phyloP scores from a whole-genome alignment of 2,329 filamentous ascomycete genomes.

The Monilinia polystroma region DNA sequence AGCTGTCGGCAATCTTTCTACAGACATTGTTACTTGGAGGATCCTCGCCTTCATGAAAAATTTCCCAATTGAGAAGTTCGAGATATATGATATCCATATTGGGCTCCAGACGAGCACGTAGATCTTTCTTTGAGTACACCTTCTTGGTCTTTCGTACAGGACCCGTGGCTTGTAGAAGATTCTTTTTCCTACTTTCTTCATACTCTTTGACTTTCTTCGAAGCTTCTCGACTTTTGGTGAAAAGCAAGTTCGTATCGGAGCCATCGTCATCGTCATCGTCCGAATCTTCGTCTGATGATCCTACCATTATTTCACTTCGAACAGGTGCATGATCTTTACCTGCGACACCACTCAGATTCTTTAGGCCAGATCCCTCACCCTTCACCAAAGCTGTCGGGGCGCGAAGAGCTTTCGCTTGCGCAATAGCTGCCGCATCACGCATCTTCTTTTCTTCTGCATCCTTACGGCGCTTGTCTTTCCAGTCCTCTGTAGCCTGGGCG shows the following conservation, averaged over 20 bases:
- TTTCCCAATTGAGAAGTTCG: slow-evolving; percentile 89
- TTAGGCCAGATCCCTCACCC: slow-evolving; percentile 76
- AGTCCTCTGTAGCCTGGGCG: slow-evolving; percentile 46
- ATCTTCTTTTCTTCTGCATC: slow-evolving; percentile 74
- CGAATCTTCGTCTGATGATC: slow-evolving; percentile 69
- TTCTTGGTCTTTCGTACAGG: slow-evolving; percentile 84
- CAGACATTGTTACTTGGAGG: slow-evolving; percentile 77
- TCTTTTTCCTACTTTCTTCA: slow-evolving; percentile 47
- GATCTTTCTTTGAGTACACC: slow-evolving; percentile 82
- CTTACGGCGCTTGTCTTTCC: slow-evolving; percentile 71
- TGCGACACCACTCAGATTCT: slow-evolving; percentile 66
- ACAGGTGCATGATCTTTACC: slow-evolving; percentile 76
- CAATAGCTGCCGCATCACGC: slow-evolving; percentile 69
- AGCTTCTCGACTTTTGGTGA: slow-evolving; percentile 47
- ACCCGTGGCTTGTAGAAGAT: slow-evolving; percentile 56
- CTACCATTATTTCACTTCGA: slow-evolving; percentile 88
- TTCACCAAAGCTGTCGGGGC: slow-evolving; percentile 55
- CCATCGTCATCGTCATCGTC: slow-evolving; percentile 61
- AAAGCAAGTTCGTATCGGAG: slow-evolving; percentile 43
- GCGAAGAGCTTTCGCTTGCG: slow-evolving; percentile 62
- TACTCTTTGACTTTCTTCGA: slow-evolving; percentile 44
- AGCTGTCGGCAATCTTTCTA: slow-evolving; percentile 73
- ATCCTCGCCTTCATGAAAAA: slow-evolving; percentile 84
- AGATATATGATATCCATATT: slow-evolving; percentile 83
- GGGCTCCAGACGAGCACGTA: slow-evolving; percentile 87